Percentiles rank a stretch among this genome's conserved stretches.
Evolutionary conservation across 106 monocot genomes (phyloP).

Genomic region (Dactylorhiza incarnata): DNA sequence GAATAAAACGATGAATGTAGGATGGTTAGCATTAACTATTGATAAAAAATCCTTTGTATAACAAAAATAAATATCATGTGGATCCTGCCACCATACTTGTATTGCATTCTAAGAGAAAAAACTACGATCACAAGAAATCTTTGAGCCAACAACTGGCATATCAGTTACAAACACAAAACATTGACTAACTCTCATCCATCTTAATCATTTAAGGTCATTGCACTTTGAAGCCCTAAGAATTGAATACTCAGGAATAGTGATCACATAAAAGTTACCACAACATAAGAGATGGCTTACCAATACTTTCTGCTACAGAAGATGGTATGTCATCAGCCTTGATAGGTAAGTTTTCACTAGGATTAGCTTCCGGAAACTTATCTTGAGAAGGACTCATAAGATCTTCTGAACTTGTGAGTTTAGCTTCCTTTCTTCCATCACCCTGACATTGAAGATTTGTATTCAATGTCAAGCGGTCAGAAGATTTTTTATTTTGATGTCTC

Average conservation of each 20-base stretch:
- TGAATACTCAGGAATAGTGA: not conserved
- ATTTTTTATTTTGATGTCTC: slow-evolving; percentile 36
- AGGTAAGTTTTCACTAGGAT: slow-evolving; percentile 7
- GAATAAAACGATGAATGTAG: too few species aligned
- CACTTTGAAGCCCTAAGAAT: not conserved
- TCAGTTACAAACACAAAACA: not conserved
- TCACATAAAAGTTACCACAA: not conserved
- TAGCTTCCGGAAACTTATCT: slow-evolving; percentile 11
- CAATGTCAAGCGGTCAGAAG: slow-evolving; percentile 10
- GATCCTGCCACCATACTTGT: not conserved
- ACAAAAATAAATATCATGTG: not conserved
- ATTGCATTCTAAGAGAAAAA: not conserved
- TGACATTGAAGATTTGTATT: slow-evolving; percentile 16
- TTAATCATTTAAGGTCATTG: not conserved
- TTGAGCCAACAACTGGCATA: not conserved
- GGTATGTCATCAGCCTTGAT: slow-evolving; percentile 10
- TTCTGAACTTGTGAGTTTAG: slow-evolving; percentile 19
- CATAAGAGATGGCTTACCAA: slow-evolving; percentile 20
- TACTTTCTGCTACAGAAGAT: slow-evolving; percentile 16
- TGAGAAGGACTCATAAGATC: slow-evolving; percentile 2
- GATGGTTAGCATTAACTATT: not conserved
- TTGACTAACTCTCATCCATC: not conserved
- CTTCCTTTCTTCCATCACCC: slow-evolving; percentile 21
- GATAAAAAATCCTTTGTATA: not conserved
- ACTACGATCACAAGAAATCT: not conserved